phyloP scores from a whole-genome alignment of 2,329 filamentous ascomycete species.

The Botrytis aclada region DNA sequence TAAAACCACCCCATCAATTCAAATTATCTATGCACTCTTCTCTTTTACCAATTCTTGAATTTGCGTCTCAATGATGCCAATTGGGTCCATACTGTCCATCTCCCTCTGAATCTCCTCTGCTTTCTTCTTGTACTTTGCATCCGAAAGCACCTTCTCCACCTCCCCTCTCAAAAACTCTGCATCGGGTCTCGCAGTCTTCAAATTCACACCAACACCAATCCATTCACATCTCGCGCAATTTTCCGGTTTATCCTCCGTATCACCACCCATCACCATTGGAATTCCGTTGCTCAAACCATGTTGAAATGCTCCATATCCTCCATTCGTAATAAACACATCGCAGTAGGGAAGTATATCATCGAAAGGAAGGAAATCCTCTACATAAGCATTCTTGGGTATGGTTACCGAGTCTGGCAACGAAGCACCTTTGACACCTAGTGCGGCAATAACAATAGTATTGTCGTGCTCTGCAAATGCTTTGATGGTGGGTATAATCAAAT shows the following conservation, averaged over 20 bases:
- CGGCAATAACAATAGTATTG: constrained; percentile 38
- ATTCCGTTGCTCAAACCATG: constrained; percentile 37
- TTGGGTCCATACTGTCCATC: neutral
- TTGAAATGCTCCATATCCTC: constrained; percentile 39
- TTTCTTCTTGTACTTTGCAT: neutral
- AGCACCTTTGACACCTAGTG: constrained; percentile 30
- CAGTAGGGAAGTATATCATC: constrained; percentile 38
- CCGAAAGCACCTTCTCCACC: neutral
- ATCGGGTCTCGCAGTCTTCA: neutral
- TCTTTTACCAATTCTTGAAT: neutral
- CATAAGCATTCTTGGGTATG: constrained; percentile 36
- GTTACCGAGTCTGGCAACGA: constrained; percentile 32
- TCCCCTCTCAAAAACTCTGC: neutral
- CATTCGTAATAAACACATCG: constrained; percentile 39
- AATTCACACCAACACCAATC: neutral
- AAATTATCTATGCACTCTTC: neutral
- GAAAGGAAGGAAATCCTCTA: constrained; percentile 39
- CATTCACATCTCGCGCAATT: neutral
- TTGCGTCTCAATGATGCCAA: neutral
- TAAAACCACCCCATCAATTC: neutral
- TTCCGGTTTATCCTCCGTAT: constrained; percentile 38
- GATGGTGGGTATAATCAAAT: constrained; percentile 40
- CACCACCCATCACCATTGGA: constrained; percentile 38
- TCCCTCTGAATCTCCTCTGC: neutral
- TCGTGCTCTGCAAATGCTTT: constrained; percentile 35